Base-by-base conservation (phyloP, 495 filamentous ascomycete genomes). In the Lentithecium fluviatile region DNA sequence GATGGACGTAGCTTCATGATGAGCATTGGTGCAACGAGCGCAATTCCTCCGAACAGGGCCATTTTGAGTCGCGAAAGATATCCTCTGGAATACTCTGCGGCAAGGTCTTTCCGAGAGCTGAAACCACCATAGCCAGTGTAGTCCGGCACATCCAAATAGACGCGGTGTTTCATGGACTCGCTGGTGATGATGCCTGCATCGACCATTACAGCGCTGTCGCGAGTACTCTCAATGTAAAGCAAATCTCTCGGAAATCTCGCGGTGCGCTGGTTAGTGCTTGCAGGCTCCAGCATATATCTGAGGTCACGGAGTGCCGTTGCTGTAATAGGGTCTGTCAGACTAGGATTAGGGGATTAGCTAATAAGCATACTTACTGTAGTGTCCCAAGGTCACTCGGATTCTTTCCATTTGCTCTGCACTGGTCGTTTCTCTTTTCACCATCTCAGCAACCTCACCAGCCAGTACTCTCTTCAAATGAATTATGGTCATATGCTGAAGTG, bases 1-100 rank as follows among this genome's bases (percentile, higher is more conserved):
- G 45, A 17, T 47, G 45, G 45, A 47, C 19, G 45, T 47, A 47
- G 45, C 15, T 17, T 23, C 45, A 47, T 47, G 45, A 47, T 47
- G 10, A 47, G 45, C 45, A 47, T 47, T 7, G 45, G 45, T 17
- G 21, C 15, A 17, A 47, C 10, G 45, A 47, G 45, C 15, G 45
- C 45, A 47, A 47, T n/a, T 8, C 45, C 45, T 17, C 45, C 45
- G 45, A 47, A 47, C 10, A 23, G 15, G 17, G 45, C 45, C 45
- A 47, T 47, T 23, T 47, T 47, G 15, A 47, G 21, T 19, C 45
- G 45, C 15, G 45, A 23, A 23, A 47, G 45, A 38, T 8, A 38
- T 8, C 36, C 36, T 38, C 15, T 38, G 36, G 36, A 38, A 38
- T 38, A 38, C 36, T 38, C 8, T 38, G 36, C 7, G 36, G 36